Evolutionary conservation across 2,329 filamentous ascomycete genomes (phyloP).

Genomic region (Esteya vermicola): DNA sequence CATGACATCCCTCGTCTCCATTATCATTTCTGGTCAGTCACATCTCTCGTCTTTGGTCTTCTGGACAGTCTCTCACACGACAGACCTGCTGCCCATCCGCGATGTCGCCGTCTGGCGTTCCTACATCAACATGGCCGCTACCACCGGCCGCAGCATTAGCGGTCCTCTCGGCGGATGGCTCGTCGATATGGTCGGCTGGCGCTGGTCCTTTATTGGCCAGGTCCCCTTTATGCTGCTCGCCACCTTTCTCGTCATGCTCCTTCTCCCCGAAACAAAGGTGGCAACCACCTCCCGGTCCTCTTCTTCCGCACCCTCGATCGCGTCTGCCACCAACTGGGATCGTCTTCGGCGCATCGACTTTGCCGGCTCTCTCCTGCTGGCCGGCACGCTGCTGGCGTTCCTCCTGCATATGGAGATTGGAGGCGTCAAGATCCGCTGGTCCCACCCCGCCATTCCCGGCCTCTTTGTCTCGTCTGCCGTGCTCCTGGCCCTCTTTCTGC

Average conservation of each 20-base stretch:
- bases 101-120: slow-evolving; percentile 39
- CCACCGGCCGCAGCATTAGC: slow-evolving; percentile 34
- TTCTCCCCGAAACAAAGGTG: slow-evolving; percentile 23
- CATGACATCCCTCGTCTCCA: slow-evolving; percentile 33
- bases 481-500: slow-evolving; percentile 19
- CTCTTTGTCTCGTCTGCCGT: slow-evolving; percentile 17
- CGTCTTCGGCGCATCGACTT: slow-evolving; percentile 44
- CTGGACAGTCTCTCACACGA: not conserved
- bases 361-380: slow-evolving; percentile 33
- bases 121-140: slow-evolving; percentile 37
- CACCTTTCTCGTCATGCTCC: slow-evolving; percentile 21
- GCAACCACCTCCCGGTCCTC: slow-evolving; percentile 2
- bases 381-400: slow-evolving; percentile 19
- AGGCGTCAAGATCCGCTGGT: slow-evolving; percentile 23
- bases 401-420: slow-evolving; percentile 26
- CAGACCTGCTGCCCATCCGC: slow-evolving; percentile 35
- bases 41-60: not conserved
- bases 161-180: slow-evolving; percentile 45
- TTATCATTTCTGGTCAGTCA: slow-evolving; percentile 34
- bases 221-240: slow-evolving; percentile 38
- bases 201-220: slow-evolving; percentile 49
- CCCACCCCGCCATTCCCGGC: slow-evolving; percentile 17
- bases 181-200: slow-evolving; percentile 49
- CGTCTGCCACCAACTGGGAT: not conserved
- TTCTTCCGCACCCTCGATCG: not conserved